A percentile compares a stretch with the other conserved stretches of the same genome.
Conservation (phyloP, 805 yeast genomes). For the Schwanniomyces occidentalis region DNA sequence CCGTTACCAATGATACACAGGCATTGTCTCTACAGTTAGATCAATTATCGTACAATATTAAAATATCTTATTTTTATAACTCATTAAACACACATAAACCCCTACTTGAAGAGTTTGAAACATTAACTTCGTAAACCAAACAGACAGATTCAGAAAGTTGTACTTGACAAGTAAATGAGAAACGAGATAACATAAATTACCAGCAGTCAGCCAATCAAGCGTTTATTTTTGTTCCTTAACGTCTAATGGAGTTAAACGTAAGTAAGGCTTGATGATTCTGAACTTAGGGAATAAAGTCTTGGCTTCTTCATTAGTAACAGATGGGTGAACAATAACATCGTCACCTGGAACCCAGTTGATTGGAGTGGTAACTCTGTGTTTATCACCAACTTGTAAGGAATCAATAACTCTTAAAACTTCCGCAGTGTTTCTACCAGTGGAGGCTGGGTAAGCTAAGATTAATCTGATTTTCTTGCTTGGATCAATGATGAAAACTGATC, state of each 20-base stretch:
- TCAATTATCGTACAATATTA: no score
- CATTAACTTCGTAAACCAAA: no score
- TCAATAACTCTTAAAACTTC: constrained; percentile 91
- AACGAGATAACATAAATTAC: no score
- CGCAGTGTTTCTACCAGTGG: constrained; percentile 90
- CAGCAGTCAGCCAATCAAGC: no score
- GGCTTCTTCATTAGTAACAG: constrained; percentile 63
- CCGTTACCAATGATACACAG: no score
- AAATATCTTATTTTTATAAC: no score
- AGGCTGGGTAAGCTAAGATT: constrained; percentile 86
- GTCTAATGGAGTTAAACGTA: constrained; percentile 61
- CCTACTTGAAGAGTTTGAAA: no score
- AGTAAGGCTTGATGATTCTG: constrained; percentile 85
- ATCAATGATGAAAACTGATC: constrained; percentile 90
- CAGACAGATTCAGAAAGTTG: no score
- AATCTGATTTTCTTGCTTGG: constrained; percentile 87
- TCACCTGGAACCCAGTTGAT: constrained; percentile 88
- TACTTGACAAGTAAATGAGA: no score
- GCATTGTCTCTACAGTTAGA: no score
- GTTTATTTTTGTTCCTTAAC: constrained; percentile 18
- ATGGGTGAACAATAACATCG: constrained; percentile 90
- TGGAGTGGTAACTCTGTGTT: constrained; percentile 83
- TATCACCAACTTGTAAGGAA: constrained; percentile 83
- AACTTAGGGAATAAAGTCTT: constrained; percentile 83
- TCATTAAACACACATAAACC: no score